Base-by-base conservation (phyloP, 192 early-diverging fungal species). In the Chytriomyces sp. region DNA sequence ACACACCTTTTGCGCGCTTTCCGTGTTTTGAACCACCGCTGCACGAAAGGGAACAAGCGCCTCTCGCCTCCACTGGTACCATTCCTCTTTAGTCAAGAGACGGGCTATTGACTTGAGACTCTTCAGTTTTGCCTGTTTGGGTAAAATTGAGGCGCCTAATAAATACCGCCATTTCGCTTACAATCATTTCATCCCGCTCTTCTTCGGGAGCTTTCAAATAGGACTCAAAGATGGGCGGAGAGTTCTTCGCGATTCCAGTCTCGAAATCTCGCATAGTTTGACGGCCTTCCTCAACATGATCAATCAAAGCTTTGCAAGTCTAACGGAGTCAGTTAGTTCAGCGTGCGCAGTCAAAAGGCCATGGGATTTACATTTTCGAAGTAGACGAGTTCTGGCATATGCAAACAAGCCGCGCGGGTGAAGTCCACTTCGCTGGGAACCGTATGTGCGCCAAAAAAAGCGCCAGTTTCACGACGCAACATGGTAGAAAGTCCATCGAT, bases 21-120 rank as follows among this genome's bases (percentile, higher is more conserved):
- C 52, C 0, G 54, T 26, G 49, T 74, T 74, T 26, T 74, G 52
- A 33, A 52, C 32, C 40, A 74, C 22, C 5, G 62, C 52, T n/a
- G 56, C 49, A 7, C 37, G 52, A 44, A 74, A 59, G 8, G 73
- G 73, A 6, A n/a, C 59, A 34, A 81, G 14, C 33, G 75, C 22
- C n/a, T 72, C 28, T 37, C 38, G 38, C 12, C 79, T 58, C 79
- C 79, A 81, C 5, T 36, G 40, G 61, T 75, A 77, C 79, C 79
- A 81, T 14, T 25, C 37, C 40, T 77, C 72, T 52, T 77, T 77
- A 2, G 79, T 74, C 40, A 57, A 64, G 8, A 68, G 44, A 31
- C 79, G 57, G 4, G 75, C 59, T 39, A 75, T 30, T 22, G 66
- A 67, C 61, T 59, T 64, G 5, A 70, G 58, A 19, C 37, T 52